These are phyloP conservation scores for Begonia fuchsioides DNA, from an alignment of 306 rosid genomes.

Conservation along the genomic window DNA sequence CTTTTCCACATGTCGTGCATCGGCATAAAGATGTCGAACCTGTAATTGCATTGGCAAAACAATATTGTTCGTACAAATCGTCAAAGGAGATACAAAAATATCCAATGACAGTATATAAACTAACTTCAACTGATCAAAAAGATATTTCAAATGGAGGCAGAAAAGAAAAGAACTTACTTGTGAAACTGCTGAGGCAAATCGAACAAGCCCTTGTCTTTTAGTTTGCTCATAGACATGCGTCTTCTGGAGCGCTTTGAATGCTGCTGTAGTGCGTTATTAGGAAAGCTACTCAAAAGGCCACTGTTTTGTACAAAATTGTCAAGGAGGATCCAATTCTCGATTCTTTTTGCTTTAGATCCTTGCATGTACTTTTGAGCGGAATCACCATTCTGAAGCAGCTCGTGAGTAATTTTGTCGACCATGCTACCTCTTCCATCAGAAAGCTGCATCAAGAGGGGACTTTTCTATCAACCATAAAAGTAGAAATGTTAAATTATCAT, in stretches of 20 bases:
- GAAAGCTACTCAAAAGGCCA: conserved; percentile 24
- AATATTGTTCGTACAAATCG: conserved; percentile 2
- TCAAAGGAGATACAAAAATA: not conserved
- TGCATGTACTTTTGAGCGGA: conserved; percentile 51
- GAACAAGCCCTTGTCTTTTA: conserved; percentile 44
- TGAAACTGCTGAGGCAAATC: conserved; percentile 42
- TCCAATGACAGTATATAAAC: too few species aligned
- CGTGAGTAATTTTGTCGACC: conserved; percentile 35
- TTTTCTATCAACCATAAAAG: not conserved
- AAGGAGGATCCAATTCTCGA: conserved; percentile 61
- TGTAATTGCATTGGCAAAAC: conserved; percentile 10
- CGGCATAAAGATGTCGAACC: conserved; percentile 51
- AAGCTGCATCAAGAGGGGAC: conserved; percentile 25
- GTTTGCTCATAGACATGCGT: conserved; percentile 65
- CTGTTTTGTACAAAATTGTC: conserved; percentile 48
- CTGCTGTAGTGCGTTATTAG: conserved; percentile 31
- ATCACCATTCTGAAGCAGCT: conserved; percentile 60
- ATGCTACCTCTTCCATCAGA: conserved; percentile 31
- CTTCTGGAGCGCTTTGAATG: conserved; percentile 71
- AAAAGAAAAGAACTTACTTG: conserved; percentile 29
- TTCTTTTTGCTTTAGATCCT: conserved; percentile 49
- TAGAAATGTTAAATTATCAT: conserved; percentile 1
- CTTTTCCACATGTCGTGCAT: conserved; percentile 88
- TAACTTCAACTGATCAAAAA: not conserved
- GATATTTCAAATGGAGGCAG: not conserved